phyloP scores from a whole-genome alignment of 306 rosid species.

The Castanea crenata region DNA sequence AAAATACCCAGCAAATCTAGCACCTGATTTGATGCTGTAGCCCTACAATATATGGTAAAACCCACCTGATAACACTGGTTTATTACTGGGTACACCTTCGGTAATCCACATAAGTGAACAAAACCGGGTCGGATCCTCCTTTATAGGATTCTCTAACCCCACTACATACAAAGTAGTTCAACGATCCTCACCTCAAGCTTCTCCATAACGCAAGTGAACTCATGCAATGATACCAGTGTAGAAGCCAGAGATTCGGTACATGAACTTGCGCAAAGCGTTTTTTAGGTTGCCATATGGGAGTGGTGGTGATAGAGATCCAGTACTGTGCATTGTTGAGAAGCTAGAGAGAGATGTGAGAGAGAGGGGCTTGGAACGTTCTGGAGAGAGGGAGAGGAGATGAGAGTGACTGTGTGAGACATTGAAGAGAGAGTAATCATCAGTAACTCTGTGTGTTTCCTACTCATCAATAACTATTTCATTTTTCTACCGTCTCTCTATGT shows the following conservation, averaged over 20 bases:
- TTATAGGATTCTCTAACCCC: slow-evolving; percentile 46
- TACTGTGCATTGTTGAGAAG: no score
- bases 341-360: no score
- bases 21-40: slow-evolving; percentile 61
- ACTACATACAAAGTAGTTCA: slow-evolving; percentile 38
- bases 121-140: slow-evolving; percentile 36
- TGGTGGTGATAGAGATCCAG: no score
- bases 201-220: slow-evolving; percentile 55
- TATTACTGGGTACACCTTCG: slow-evolving; percentile 27
- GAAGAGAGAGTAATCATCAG: no score
- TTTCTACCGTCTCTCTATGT: no score
- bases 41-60: slow-evolving; percentile 63
- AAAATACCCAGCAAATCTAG: slow-evolving; percentile 8
- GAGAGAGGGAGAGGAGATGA: no score
- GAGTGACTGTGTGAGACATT: no score
- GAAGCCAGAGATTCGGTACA: background rate
- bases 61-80: slow-evolving; percentile 35
- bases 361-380: no score
- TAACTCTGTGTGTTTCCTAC: no score
- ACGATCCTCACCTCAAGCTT: slow-evolving; percentile 55
- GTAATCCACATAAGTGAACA: slow-evolving; percentile 63
- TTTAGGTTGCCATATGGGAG: no score
- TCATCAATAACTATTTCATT: no score
- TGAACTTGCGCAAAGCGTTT: no score
- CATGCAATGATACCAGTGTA: slow-evolving; percentile 25